Conservation (phyloP, 2,329 filamentous ascomycete species). For the Aspergillus tubingensis region DNA sequence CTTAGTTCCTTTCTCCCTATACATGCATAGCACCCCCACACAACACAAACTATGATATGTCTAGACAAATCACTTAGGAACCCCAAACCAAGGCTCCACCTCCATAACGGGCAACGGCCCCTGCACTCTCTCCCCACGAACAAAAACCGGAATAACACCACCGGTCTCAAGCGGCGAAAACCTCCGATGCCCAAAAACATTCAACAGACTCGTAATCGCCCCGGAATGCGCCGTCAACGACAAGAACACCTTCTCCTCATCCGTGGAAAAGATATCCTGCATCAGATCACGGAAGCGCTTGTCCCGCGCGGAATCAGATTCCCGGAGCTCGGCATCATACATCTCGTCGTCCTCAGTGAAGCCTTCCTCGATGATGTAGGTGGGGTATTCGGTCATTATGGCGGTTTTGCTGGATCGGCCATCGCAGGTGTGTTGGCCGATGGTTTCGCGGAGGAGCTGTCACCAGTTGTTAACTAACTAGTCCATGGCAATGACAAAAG, state of each 20-base stretch:
- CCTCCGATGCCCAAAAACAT: conserved; percentile 46
- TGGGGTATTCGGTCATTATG: conserved; percentile 53
- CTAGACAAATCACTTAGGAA: conserved; percentile 16
- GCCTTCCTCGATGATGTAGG: conserved; percentile 53
- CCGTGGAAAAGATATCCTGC: conserved; percentile 53
- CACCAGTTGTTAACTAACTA: not conserved
- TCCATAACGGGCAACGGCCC: conserved; percentile 21
- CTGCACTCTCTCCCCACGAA: conserved; percentile 43
- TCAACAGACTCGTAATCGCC: conserved; percentile 57
- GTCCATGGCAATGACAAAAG: not conserved
- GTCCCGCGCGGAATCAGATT: conserved; percentile 53
- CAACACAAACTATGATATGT: not conserved
- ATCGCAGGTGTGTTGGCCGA: conserved; percentile 65
- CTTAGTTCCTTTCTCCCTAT: not conserved
- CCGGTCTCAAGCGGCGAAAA: conserved; percentile 52
- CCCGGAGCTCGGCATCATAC: conserved; percentile 52
- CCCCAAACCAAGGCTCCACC: conserved; percentile 29
- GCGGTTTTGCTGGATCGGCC: conserved; percentile 52
- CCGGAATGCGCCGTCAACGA: conserved; percentile 62
- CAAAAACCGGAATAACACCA: conserved; percentile 54
- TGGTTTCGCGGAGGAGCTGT: conserved; percentile 57
- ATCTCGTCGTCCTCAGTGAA: conserved; percentile 59
- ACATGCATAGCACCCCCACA: not conserved
- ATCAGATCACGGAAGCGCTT: conserved; percentile 50
- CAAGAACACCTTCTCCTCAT: conserved; percentile 51